phyloP scores from a whole-genome alignment of 805 yeast species.

The Schizosaccharomyces lindneri region DNA sequence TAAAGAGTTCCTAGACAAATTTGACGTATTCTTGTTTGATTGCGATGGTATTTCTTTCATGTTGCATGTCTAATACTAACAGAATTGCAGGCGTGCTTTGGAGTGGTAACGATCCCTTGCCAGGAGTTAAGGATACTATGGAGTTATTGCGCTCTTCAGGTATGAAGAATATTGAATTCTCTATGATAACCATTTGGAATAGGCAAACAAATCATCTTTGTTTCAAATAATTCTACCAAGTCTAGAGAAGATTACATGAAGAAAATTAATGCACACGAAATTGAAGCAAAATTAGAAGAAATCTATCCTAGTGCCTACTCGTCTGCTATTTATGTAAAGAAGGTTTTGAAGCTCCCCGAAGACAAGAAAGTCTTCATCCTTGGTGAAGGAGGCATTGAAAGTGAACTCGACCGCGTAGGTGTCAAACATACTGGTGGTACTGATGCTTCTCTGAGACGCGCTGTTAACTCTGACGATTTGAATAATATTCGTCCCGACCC shows the following conservation, averaged over 20 bases:
- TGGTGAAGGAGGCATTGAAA: conserved; percentile 70
- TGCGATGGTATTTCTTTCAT: conserved; percentile 41
- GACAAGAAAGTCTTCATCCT: conserved; percentile 65
- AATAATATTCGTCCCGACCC: conserved; percentile 31
- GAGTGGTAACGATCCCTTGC: conserved; percentile 65
- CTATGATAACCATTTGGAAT: background rate
- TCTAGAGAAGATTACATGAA: conserved; percentile 51
- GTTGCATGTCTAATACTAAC: background rate
- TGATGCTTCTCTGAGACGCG: conserved; percentile 28
- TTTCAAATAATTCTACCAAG: conserved; percentile 87
- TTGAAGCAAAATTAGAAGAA: conserved; percentile 27
- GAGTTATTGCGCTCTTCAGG: conserved; percentile 23
- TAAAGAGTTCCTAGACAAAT: conserved; percentile 29
- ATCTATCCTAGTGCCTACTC: conserved; percentile 85
- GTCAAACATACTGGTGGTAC: conserved; percentile 62
- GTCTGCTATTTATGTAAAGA: conserved; percentile 59
- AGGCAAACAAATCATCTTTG: conserved; percentile 58
- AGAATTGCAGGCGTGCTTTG: conserved; percentile 42
- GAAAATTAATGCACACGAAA: conserved; percentile 43
- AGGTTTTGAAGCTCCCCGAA: conserved; percentile 48
- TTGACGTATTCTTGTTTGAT: conserved; percentile 77
- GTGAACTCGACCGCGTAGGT: conserved; percentile 54
- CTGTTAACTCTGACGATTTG: conserved; percentile 24
- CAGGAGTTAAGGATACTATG: conserved; percentile 54
- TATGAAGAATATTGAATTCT: background rate